Percentiles rank a stretch among this genome's conserved stretches.
These are phyloP conservation scores for Isatis lusitanica DNA, from an alignment of 441 rosid genomes.

Conservation along the genomic window DNA sequence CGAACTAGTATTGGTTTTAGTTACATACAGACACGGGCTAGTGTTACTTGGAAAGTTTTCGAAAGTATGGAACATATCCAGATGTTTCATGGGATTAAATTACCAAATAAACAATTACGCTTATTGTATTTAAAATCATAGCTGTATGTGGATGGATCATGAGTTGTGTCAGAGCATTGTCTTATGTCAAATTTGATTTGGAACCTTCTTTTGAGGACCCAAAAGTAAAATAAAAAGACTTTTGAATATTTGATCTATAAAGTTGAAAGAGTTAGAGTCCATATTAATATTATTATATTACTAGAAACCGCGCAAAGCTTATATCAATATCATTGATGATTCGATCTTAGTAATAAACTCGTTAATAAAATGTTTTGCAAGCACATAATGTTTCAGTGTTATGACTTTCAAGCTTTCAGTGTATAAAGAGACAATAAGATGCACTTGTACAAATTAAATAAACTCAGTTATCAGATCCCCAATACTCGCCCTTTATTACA, in stretches of 20 bases:
- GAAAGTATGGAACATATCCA: constrained; percentile 21
- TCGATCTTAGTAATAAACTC: background rate
- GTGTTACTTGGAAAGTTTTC: constrained; percentile 12
- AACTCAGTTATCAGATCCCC: constrained; percentile 32
- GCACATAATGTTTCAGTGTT: constrained; percentile 27
- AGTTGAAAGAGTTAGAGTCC: background rate
- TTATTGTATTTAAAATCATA: constrained; percentile 17
- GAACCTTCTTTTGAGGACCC: constrained; percentile 35
- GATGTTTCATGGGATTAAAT: constrained; percentile 12
- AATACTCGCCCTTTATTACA: constrained; percentile 38
- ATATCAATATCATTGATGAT: background rate
- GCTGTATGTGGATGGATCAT: constrained; percentile 24
- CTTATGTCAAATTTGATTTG: constrained; percentile 28
- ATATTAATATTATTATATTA: background rate
- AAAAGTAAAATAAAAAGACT: background rate
- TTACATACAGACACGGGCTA: constrained; percentile 25
- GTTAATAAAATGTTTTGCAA: constrained; percentile 14
- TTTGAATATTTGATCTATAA: background rate
- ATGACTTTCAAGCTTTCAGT: background rate
- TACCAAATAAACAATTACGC: background rate
- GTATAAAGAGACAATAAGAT: constrained; percentile 6
- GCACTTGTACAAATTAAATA: background rate
- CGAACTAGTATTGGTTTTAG: constrained; percentile 8
- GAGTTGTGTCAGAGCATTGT: constrained; percentile 39
- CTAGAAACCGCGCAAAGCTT: background rate